A percentile compares a stretch with the other conserved stretches of the same genome.
These are phyloP conservation scores for Gymnopilus dilepis DNA, from an alignment of 768 basidiomycete genomes.

Conservation along the genomic window DNA sequence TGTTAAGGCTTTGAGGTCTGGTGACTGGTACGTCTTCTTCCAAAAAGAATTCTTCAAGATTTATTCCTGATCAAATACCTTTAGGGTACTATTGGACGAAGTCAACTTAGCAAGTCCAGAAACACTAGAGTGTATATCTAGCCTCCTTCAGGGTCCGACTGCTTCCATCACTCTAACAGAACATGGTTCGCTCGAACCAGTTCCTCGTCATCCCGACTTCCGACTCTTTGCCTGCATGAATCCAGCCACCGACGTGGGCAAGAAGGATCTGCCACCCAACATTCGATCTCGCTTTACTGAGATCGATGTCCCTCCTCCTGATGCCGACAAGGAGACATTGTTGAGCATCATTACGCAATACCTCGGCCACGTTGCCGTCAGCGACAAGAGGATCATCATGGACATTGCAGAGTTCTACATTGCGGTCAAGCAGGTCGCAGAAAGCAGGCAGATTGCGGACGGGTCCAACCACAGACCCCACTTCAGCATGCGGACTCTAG, in stretches of 20 bases:
- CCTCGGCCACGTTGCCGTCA: slow-evolving; percentile 80
- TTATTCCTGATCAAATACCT: slow-evolving; percentile 8
- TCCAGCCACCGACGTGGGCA: slow-evolving; percentile 97
- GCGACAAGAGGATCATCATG: slow-evolving; percentile 87
- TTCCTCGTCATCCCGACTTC: slow-evolving; percentile 93
- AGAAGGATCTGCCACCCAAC: slow-evolving; percentile 93
- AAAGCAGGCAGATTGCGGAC: slow-evolving; percentile 83
- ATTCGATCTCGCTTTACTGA: slow-evolving; percentile 94
- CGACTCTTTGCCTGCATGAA: slow-evolving; percentile 99
- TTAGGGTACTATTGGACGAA: slow-evolving; percentile 93
- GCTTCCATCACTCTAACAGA: slow-evolving; percentile 94
- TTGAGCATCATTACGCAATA: slow-evolving; percentile 88
- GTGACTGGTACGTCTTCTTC: slow-evolving; percentile 76
- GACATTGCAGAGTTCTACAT: slow-evolving; percentile 92
- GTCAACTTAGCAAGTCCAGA: slow-evolving; percentile 94
- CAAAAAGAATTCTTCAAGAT: not conserved
- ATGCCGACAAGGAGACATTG: slow-evolving; percentile 89
- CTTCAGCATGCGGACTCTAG: slow-evolving; percentile 95
- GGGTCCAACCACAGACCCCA: slow-evolving; percentile 93
- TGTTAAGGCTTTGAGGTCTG: slow-evolving; percentile 85
- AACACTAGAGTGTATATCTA: slow-evolving; percentile 90
- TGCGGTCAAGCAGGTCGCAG: slow-evolving; percentile 77
- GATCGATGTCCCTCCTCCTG: slow-evolving; percentile 93
- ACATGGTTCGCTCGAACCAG: slow-evolving; percentile 86
- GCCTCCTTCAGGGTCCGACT: slow-evolving; percentile 83